These are phyloP conservation scores for Aspergillus vadensis DNA, from an alignment of 2,329 filamentous ascomycete genomes.

Conservation along the genomic window DNA sequence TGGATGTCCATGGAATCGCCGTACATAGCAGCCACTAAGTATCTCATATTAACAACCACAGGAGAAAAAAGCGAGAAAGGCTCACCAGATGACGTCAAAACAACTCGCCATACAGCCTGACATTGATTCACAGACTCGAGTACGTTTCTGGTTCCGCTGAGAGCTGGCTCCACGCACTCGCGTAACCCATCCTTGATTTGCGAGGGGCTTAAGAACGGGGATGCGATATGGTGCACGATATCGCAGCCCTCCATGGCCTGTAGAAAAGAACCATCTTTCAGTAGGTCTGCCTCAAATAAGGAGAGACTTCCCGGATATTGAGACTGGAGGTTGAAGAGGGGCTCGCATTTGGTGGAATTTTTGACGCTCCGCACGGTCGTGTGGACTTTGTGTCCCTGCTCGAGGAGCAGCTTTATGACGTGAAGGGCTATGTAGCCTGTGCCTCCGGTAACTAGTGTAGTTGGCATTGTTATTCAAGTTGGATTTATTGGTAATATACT, in stretches of 20 bases:
- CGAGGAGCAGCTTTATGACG: slow-evolving; percentile 22
- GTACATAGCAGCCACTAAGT: slow-evolving; percentile 25
- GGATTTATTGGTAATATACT: background rate
- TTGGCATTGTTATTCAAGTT: background rate
- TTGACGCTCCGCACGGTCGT: slow-evolving; percentile 20
- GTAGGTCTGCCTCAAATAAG: slow-evolving; percentile 35
- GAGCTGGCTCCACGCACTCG: slow-evolving; percentile 31
- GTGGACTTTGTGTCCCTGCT: slow-evolving; percentile 17
- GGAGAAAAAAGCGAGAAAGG: no score
- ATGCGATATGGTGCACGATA: slow-evolving; percentile 39
- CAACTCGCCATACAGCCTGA: slow-evolving; percentile 27
- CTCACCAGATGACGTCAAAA: slow-evolving; percentile 27
- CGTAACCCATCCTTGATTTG: slow-evolving; percentile 28
- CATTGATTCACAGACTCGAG: slow-evolving; percentile 27
- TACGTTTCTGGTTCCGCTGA: slow-evolving; percentile 29
- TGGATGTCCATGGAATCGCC: slow-evolving; percentile 29
- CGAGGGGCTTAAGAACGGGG: slow-evolving; percentile 34
- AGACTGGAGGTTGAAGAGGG: slow-evolving; percentile 20
- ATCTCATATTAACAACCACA: no score
- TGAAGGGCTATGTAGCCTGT: slow-evolving; percentile 23
- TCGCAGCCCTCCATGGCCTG: slow-evolving; percentile 31
- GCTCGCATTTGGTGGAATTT: slow-evolving; percentile 20
- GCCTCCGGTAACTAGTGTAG: slow-evolving; percentile 21
- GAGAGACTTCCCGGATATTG: slow-evolving; percentile 16
- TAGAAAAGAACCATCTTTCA: slow-evolving; percentile 31